Evolutionary conservation across 352 stramenopile genomes (phyloP).

Genomic region (Phytophthora cryptogea): DNA sequence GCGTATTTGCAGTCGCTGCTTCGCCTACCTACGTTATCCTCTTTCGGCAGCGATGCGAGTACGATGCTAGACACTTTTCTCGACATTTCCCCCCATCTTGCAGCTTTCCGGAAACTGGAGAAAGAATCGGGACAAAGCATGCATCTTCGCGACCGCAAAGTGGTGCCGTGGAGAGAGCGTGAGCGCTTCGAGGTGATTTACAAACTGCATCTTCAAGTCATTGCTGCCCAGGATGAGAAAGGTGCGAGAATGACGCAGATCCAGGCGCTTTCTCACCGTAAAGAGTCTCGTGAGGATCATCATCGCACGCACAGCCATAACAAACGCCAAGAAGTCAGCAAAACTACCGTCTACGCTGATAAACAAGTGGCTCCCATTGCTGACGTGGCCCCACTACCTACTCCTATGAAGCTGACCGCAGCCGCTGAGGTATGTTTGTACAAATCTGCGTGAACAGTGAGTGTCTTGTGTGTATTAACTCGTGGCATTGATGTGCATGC

Average conservation of each 20-base stretch:
- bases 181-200: conserved; percentile 64
- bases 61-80: conserved; percentile 74
- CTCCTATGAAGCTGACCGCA: conserved; percentile 16
- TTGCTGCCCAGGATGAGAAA: conserved; percentile 33
- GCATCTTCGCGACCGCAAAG: conserved; percentile 46
- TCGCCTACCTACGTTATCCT: conserved; percentile 51
- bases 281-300: conserved; percentile 14
- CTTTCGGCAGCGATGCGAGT: conserved; percentile 56
- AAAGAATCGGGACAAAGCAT: conserved; percentile 49
- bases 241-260: not conserved
- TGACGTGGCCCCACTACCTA: conserved; percentile 15
- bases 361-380: not conserved
- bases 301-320: conserved; percentile 25
- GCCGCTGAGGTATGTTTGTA: conserved; percentile 20
- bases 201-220: conserved; percentile 45
- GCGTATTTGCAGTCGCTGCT: conserved; percentile 60
- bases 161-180: conserved; percentile 59
- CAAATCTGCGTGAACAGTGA: not conserved
- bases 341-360: conserved; percentile 2
- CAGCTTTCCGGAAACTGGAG: conserved; percentile 52
- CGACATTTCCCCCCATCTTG: conserved; percentile 60
- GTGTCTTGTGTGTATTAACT: not conserved
- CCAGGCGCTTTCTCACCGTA: conserved; percentile 7
- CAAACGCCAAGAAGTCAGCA: conserved; percentile 12
- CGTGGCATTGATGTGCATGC: not conserved